Conservation (phyloP, 148 eudicot species). For the Rhododendron ovatum region DNA sequence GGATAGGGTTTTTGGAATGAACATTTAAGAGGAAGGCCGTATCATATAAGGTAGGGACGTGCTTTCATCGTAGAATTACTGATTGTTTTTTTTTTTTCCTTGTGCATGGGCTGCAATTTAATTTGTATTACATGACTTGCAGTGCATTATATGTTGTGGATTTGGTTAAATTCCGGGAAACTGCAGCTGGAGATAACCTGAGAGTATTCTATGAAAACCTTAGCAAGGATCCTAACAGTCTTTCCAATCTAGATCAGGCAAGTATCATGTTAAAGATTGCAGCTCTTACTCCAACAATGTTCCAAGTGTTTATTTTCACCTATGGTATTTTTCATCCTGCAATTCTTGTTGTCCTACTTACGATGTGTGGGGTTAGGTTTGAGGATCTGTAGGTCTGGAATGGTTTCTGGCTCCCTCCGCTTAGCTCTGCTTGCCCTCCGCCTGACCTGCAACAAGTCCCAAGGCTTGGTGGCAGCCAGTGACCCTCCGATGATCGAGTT, state of each 20-base stretch:
- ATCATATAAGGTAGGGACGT: conserved; percentile 75
- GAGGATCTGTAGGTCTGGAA: too few species aligned
- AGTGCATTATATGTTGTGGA: conserved; percentile 97
- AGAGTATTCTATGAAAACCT: conserved; percentile 92
- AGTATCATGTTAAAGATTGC: conserved; percentile 10
- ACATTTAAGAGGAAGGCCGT: conserved; percentile 89
- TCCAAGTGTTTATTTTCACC: not conserved
- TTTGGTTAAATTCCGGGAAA: conserved; percentile 85
- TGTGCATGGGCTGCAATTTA: conserved; percentile 11
- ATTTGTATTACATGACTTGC: conserved; percentile 25
- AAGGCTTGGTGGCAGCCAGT: too few species aligned
- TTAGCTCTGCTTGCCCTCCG: too few species aligned
- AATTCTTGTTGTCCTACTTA: not conserved
- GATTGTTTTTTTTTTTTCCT: not conserved
- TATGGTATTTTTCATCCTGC: not conserved
- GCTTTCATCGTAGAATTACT: not conserved
- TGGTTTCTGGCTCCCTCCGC: too few species aligned
- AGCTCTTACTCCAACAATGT: not conserved
- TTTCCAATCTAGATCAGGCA: conserved; percentile 96
- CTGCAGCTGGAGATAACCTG: conserved; percentile 90
- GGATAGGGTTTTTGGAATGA: conserved; percentile 97
- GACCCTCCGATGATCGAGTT: too few species aligned
- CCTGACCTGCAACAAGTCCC: too few species aligned
- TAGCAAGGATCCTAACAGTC: conserved; percentile 99
- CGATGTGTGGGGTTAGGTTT: too few species aligned